Evolutionary conservation across 352 stramenopile species (phyloP).

Genomic region (Globisporangium acanthophoron): DNA sequence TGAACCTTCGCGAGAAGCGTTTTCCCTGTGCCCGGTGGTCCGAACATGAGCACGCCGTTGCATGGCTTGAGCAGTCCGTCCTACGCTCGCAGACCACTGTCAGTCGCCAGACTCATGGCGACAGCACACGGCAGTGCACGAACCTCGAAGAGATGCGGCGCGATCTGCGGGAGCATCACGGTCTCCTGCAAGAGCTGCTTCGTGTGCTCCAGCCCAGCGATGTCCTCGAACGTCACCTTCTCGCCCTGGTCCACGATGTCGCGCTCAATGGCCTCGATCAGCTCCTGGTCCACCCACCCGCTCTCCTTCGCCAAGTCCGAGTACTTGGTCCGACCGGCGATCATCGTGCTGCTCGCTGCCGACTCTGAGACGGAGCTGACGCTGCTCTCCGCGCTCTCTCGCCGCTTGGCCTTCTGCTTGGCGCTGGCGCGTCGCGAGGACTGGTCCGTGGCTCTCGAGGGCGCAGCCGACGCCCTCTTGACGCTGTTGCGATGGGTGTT

Average conservation of each 20-base stretch:
- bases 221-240: constrained; percentile 69
- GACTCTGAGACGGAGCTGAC: neutral
- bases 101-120: neutral
- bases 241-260: constrained; percentile 76
- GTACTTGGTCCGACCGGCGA: constrained; percentile 20
- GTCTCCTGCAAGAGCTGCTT: constrained; percentile 82
- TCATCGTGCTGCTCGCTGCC: too few species aligned
- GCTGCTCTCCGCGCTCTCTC: constrained; percentile 14
- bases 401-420: constrained; percentile 11
- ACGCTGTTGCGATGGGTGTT: constrained; percentile 15
- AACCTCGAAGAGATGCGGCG: constrained; percentile 77
- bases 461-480: constrained; percentile 6
- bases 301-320: constrained; percentile 70
- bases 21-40: constrained; percentile 87
- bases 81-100: constrained; percentile 15
- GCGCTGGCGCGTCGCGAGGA: constrained; percentile 4
- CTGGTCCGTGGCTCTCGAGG: constrained; percentile 5
- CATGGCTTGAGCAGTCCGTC: constrained; percentile 74
- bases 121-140: too few species aligned
- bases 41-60: constrained; percentile 84
- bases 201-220: constrained; percentile 73
- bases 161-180: constrained; percentile 84
- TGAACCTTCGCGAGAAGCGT: constrained; percentile 64
- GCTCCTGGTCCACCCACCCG: constrained; percentile 67
- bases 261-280: constrained; percentile 84